A percentile compares a stretch with the other conserved stretches of the same genome.
Conservation (phyloP, 176 grass and related monocot species). For the Pontederia paniculata region DNA sequence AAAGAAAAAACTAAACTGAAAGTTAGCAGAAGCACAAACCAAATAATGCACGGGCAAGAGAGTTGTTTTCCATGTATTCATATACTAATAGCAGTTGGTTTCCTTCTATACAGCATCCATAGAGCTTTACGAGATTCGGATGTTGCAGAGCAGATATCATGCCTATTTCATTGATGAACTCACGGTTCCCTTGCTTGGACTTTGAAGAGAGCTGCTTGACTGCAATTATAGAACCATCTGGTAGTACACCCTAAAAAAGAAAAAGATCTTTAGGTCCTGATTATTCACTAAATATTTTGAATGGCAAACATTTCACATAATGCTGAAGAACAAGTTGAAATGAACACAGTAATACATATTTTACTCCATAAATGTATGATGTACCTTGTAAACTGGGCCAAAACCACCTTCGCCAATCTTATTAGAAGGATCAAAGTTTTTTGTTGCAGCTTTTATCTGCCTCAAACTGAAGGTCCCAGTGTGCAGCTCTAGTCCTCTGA, state of each 20-base stretch:
- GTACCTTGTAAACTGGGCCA: slow-evolving; percentile 14
- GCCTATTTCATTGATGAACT: slow-evolving; percentile 12
- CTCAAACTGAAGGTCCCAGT: slow-evolving; percentile 14
- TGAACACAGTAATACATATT: too few relatives aligned
- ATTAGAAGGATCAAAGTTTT: slow-evolving; percentile 11
- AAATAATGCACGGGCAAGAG: slow-evolving; percentile 9
- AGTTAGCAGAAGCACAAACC: not conserved
- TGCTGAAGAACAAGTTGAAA: too few relatives aligned
- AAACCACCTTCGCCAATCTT: slow-evolving; percentile 16
- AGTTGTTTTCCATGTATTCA: slow-evolving; percentile 18
- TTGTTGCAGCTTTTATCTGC: slow-evolving; percentile 14
- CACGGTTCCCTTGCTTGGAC: slow-evolving; percentile 11
- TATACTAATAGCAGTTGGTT: slow-evolving; percentile 14
- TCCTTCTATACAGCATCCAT: slow-evolving; percentile 15
- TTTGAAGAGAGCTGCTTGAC: slow-evolving; percentile 17
- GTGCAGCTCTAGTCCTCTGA: not conserved
- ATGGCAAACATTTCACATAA: not conserved
- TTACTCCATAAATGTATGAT: not conserved
- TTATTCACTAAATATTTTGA: not conserved
- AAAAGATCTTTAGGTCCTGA: not conserved
- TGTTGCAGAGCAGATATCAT: slow-evolving; percentile 10
- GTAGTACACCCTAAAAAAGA: not conserved
- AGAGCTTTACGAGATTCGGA: slow-evolving; percentile 13
- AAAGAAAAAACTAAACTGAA: not conserved
- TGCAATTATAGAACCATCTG: slow-evolving; percentile 13